Evolutionary conservation across 1,139 yeast species (phyloP), one percentile per base, ranked within the genome.

Genomic region (Protomyces gravidus): DNA sequence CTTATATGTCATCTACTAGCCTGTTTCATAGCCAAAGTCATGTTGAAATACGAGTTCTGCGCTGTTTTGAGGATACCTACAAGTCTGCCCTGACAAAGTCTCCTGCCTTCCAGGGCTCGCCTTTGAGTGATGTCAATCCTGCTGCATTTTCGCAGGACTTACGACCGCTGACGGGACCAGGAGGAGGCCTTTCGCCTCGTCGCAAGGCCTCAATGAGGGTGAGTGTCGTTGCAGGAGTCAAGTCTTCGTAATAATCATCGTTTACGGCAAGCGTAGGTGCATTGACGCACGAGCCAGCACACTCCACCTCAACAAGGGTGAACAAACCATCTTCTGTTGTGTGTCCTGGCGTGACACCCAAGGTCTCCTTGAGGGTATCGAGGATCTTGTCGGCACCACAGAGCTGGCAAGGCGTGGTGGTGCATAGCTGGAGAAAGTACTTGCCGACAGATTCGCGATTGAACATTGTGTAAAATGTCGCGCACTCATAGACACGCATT

Each of bases 401-500:
- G 67, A 88, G 79, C 75, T 85, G 92, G 73, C 96, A 88, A 47
- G 95, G 95, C 13, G 95, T 87, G 56, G 95, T 88, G 64, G 96
- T 88, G 76, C 96, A 88, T 55, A 88, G 85, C 72, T 88, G 95
- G 63, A 88, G 74, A 70, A 86, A 86, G 72, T 82, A 86, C 71
- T 87, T 86, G 65, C 96, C 95, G 81, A 88, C 83, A 59, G 95
- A 95, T 67, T 81, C 79, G 73, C 95, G 83, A 75, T 86, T 86
- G 77, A 84, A 88, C 96, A 88, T 88, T 68, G 96, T 87, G 76
- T 88, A 88, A 76, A 88, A 88, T 52, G 95, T 86, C 45, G 96
- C 96, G 63, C 88, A 96, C 73, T 88, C 96, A 73, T 88, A 88
- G 32, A 88, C 96, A 76, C 96, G 82, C 96, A 88, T 88, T 65